phyloP scores from a whole-genome alignment of 257 asterid species.

The Solanum chmielewskii region DNA sequence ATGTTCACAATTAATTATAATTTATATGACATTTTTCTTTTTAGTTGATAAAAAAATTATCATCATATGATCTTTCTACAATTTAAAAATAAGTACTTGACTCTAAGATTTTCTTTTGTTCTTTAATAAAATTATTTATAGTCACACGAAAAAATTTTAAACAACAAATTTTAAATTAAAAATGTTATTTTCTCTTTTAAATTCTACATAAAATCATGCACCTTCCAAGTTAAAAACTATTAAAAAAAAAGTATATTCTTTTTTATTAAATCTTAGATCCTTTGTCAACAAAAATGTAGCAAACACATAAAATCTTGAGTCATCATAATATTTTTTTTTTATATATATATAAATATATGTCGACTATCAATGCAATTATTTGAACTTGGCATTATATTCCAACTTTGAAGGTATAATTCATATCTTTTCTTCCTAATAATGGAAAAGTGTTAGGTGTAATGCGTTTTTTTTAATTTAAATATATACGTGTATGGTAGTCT shows the following conservation, averaged over 20 bases:
- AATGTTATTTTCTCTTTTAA: not conserved
- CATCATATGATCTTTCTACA: not conserved
- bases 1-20: no score
- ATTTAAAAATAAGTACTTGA: no score
- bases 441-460: not conserved
- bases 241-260: not conserved
- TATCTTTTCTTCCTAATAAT: not conserved
- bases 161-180: not conserved
- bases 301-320: not conserved
- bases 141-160: fast-evolving
- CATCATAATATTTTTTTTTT: not conserved
- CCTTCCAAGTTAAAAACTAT: not conserved
- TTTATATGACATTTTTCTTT: not conserved
- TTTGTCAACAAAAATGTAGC: not conserved
- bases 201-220: not conserved
- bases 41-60: fast-evolving
- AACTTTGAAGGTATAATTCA: not conserved
- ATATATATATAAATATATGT: no score
- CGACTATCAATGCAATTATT: not conserved
- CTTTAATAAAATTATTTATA: no score
- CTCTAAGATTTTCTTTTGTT: no score
- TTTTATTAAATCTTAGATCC: not conserved
- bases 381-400: not conserved
- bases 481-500: not conserved
- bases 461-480: not conserved